Evolutionary conservation across 225 moss, liverwort and hornwort species (phyloP).

Genomic region (Pseudisothecium myosuroides): DNA sequence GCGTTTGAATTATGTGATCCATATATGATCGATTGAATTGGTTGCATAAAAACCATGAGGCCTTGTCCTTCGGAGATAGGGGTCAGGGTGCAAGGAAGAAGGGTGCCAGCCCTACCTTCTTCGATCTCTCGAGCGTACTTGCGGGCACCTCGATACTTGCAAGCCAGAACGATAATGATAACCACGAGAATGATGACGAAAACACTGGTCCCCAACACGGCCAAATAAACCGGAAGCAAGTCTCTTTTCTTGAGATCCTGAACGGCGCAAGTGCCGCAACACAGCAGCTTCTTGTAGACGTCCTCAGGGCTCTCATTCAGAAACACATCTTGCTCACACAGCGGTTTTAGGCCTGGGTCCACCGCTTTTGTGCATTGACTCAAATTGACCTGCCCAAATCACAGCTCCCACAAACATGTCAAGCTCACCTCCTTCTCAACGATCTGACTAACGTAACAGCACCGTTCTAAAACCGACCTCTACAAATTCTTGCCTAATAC

Average conservation of each 20-base stretch:
- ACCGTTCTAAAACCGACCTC: background rate
- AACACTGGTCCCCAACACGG: conserved; percentile 2
- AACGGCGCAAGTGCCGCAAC: conserved; percentile 9
- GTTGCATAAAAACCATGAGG: background rate
- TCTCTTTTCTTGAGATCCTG: background rate
- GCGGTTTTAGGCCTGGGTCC: conserved; percentile 14
- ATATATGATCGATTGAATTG: background rate
- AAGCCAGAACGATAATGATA: conserved; percentile 14
- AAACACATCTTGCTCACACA: conserved; percentile 24
- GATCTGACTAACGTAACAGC: background rate
- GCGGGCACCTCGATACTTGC: conserved; percentile 21
- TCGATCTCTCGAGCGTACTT: conserved; percentile 21
- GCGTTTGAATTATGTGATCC: too few species aligned
- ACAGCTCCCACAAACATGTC: background rate
- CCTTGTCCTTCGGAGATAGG: background rate
- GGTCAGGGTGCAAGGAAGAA: background rate
- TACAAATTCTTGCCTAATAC: background rate
- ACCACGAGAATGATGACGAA: background rate
- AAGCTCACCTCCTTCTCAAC: background rate
- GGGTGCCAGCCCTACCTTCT: background rate
- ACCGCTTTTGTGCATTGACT: conserved; percentile 25
- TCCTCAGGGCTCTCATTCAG: background rate
- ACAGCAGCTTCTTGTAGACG: conserved; percentile 29
- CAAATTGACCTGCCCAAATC: conserved; percentile 16
- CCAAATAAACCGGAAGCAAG: conserved; percentile 4